phyloP scores from a whole-genome alignment of 2,329 filamentous ascomycete species.

The Ophiostoma sp. region DNA sequence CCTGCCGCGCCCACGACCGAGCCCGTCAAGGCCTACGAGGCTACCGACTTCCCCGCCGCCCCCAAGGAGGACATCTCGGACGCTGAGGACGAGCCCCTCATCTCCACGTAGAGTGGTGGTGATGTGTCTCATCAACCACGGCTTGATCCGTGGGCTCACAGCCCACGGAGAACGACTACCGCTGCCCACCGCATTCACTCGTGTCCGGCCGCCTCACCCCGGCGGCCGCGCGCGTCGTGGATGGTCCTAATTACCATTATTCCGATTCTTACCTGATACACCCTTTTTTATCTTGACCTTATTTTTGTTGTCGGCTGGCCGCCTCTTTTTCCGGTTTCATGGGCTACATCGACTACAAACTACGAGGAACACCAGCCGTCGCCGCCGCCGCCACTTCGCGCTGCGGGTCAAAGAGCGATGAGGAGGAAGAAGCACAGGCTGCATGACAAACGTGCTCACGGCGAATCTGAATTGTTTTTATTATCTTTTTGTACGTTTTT shows the following conservation, averaged over 20 bases:
- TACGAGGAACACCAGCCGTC: slow-evolving; percentile 22
- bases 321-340: slow-evolving; percentile 18
- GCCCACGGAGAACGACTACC: slow-evolving; percentile 1
- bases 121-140: neutral
- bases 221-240: neutral
- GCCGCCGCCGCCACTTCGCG: neutral
- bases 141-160: neutral
- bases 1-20: slow-evolving; percentile 22
- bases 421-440: slow-evolving; percentile 19
- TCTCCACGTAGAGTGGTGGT: slow-evolving; percentile 22
- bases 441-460: slow-evolving; percentile 25
- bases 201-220: neutral
- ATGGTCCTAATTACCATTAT: slow-evolving; percentile 11
- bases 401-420: slow-evolving; percentile 19
- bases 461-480: slow-evolving; percentile 8
- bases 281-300: slow-evolving; percentile 2
- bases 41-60: slow-evolving; percentile 46
- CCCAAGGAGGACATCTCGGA: slow-evolving; percentile 41
- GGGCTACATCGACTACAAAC: slow-evolving; percentile 24
- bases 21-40: slow-evolving; percentile 34
- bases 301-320: slow-evolving; percentile 24
- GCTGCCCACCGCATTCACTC: neutral
- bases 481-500: neutral
- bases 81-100: slow-evolving; percentile 29
- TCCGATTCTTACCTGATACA: slow-evolving; percentile 13